A percentile compares a stretch with the other conserved stretches of the same genome.
These are phyloP conservation scores for Macrolepiota fuliginosa DNA, from an alignment of 768 basidiomycete species.

Conservation along the genomic window DNA sequence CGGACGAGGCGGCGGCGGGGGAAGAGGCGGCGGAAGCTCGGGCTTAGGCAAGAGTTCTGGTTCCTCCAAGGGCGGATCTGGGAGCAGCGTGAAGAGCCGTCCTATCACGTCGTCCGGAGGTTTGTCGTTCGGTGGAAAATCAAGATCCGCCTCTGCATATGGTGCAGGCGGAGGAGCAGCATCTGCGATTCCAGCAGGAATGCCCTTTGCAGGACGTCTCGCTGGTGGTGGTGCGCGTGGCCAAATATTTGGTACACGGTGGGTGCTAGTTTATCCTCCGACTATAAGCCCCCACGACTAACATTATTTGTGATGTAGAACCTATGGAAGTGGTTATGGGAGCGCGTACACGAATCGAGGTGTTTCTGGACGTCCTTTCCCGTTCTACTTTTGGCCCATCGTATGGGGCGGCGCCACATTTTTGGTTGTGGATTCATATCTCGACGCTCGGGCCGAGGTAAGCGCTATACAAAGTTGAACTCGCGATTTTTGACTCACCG, in stretches of 20 bases:
- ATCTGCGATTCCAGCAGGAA: conserved; percentile 36
- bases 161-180: conserved; percentile 20
- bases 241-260: conserved; percentile 43
- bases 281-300: neutral
- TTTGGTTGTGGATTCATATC: neutral
- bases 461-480: neutral
- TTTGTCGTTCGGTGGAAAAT: neutral
- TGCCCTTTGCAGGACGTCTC: conserved; percentile 40
- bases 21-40: neutral
- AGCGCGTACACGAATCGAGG: conserved; percentile 30
- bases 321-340: conserved; percentile 61
- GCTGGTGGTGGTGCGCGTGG: conserved; percentile 48
- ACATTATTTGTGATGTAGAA: conserved; percentile 24
- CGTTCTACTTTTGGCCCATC: conserved; percentile 63
- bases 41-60: neutral
- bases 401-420: conserved; percentile 37
- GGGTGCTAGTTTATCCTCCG: conserved; percentile 13
- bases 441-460: neutral
- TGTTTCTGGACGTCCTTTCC: conserved; percentile 48
- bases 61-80: no score
- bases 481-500: neutral
- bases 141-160: conserved; percentile 7
- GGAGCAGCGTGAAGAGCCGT: neutral
- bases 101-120: neutral
- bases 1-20: neutral